phyloP scores from a whole-genome alignment of 2,329 filamentous ascomycete genomes.

The Xylaria sp. region DNA sequence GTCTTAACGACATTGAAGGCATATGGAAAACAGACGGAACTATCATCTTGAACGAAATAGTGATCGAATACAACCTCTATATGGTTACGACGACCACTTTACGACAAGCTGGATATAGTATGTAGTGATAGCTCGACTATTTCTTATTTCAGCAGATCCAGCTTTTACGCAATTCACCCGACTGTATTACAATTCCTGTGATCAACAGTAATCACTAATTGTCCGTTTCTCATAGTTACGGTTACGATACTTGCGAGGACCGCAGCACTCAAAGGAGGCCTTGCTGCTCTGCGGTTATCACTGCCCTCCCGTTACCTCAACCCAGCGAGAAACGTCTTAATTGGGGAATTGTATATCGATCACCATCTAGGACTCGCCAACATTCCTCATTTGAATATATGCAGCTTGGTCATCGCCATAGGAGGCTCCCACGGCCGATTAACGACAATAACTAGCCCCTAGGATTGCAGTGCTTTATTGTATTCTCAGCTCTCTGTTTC shows the following conservation, averaged over 20 bases:
- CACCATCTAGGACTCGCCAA: slow-evolving; percentile 38
- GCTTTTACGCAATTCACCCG: neutral
- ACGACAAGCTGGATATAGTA: slow-evolving; percentile 35
- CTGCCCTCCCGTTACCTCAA: slow-evolving; percentile 42
- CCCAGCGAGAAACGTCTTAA: slow-evolving; percentile 39
- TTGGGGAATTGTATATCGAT: slow-evolving; percentile 36
- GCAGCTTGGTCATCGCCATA: slow-evolving; percentile 29
- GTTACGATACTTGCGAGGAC: slow-evolving; percentile 27
- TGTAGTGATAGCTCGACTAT: slow-evolving; percentile 10
- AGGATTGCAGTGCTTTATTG: slow-evolving; percentile 35
- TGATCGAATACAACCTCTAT: slow-evolving; percentile 37
- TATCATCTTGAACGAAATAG: slow-evolving; percentile 26
- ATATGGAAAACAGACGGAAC: slow-evolving; percentile 35
- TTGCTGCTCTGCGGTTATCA: slow-evolving; percentile 37
- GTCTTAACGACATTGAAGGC: slow-evolving; percentile 33
- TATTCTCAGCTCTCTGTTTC: slow-evolving; percentile 39
- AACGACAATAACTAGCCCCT: neutral
- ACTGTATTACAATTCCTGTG: neutral
- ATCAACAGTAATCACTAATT: neutral
- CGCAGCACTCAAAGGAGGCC: slow-evolving; percentile 27
- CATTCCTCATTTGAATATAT: slow-evolving; percentile 37
- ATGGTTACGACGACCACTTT: slow-evolving; percentile 38
- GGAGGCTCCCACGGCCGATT: no score
- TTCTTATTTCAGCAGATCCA: neutral
- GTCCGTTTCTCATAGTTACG: slow-evolving; percentile 9